Percentiles rank a stretch among this genome's conserved stretches.
Evolutionary conservation across 1,284 basidiomycete species (phyloP).

Genomic region (Sphaerobolus stellatus): DNA sequence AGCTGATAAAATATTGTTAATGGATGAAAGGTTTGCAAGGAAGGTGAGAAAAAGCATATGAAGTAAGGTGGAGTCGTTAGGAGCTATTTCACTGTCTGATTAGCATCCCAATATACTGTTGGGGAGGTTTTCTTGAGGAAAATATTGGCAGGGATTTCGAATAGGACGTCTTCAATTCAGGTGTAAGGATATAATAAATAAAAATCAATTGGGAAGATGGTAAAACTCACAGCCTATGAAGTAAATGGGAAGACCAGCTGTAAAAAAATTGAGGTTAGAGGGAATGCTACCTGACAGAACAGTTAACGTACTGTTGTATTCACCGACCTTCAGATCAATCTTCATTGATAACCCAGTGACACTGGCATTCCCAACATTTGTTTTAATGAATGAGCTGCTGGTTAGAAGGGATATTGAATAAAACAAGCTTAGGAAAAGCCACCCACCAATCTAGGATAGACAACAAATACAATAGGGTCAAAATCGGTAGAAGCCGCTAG

Average conservation of each 20-base stretch:
- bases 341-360: slow-evolving; percentile 6
- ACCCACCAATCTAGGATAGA: slow-evolving; percentile 68
- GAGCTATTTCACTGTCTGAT: neutral
- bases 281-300: slow-evolving; percentile 19
- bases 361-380: slow-evolving; percentile 68
- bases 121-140: slow-evolving; percentile 57
- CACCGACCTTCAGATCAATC: slow-evolving; percentile 4
- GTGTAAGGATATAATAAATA: too few relatives aligned
- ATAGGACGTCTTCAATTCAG: slow-evolving; percentile 46
- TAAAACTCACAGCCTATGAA: slow-evolving; percentile 57
- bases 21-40: neutral
- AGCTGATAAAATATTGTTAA: slow-evolving; percentile 17
- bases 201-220: too few relatives aligned
- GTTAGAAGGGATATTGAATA: too few relatives aligned
- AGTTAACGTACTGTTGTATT: slow-evolving; percentile 38
- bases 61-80: slow-evolving; percentile 8
- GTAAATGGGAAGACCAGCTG: slow-evolving; percentile 59
- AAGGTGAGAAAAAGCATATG: neutral
- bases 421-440: slow-evolving; percentile 1
- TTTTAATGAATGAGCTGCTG: slow-evolving; percentile 39
- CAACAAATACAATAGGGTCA: slow-evolving; percentile 62
- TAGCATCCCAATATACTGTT: slow-evolving; percentile 29
- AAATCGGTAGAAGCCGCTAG: slow-evolving; percentile 45
- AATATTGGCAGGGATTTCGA: slow-evolving; percentile 71
- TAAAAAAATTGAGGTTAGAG: slow-evolving; percentile 5